phyloP scores from a whole-genome alignment of 2,329 filamentous ascomycete genomes.

The Aspergillus sp. region DNA sequence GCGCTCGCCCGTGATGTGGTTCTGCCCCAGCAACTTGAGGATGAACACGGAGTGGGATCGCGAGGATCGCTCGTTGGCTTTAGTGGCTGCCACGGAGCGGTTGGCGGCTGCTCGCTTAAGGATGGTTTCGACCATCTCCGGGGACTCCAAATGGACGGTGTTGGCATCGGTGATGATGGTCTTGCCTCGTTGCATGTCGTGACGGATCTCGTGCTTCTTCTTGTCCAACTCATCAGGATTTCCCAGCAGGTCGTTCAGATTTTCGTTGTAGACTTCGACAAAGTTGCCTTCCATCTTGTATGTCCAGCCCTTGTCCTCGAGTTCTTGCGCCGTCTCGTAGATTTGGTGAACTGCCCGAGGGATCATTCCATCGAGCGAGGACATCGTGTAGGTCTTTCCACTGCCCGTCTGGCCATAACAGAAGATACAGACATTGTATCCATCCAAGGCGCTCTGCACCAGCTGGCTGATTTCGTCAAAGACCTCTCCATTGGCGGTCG shows the following conservation, averaged over 20 bases:
- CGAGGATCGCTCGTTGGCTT: slow-evolving; percentile 89
- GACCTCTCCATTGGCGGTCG: slow-evolving; percentile 70
- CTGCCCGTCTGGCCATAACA: slow-evolving; percentile 97
- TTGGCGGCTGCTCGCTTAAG: slow-evolving; percentile 74
- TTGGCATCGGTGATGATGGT: slow-evolving; percentile 75
- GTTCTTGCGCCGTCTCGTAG: slow-evolving; percentile 72
- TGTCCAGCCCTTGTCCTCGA: slow-evolving; percentile 86
- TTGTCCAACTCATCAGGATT: slow-evolving; percentile 62
- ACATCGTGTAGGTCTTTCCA: slow-evolving; percentile 97
- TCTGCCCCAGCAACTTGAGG: slow-evolving; percentile 59
- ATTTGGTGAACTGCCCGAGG: slow-evolving; percentile 88
- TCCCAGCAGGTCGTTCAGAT: slow-evolving; percentile 80
- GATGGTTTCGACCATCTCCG: slow-evolving; percentile 70
- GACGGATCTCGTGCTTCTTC: slow-evolving; percentile 81
- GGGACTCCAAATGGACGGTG: slow-evolving; percentile 67
- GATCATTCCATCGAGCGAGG: slow-evolving; percentile 84
- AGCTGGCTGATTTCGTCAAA: slow-evolving; percentile 96
- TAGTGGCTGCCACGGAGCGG: slow-evolving; percentile 89
- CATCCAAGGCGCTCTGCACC: slow-evolving; percentile 90
- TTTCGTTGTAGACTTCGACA: slow-evolving; percentile 97
- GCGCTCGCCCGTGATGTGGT: slow-evolving; percentile 66
- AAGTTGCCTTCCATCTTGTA: slow-evolving; percentile 95
- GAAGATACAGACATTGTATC: slow-evolving; percentile 98
- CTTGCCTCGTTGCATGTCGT: slow-evolving; percentile 73
- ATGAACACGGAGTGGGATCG: slow-evolving; percentile 96